A percentile compares a stretch with the other conserved stretches of the same genome.
phyloP scores from a whole-genome alignment of 345 rosid genomes.

The Sonneratia caseolaris region DNA sequence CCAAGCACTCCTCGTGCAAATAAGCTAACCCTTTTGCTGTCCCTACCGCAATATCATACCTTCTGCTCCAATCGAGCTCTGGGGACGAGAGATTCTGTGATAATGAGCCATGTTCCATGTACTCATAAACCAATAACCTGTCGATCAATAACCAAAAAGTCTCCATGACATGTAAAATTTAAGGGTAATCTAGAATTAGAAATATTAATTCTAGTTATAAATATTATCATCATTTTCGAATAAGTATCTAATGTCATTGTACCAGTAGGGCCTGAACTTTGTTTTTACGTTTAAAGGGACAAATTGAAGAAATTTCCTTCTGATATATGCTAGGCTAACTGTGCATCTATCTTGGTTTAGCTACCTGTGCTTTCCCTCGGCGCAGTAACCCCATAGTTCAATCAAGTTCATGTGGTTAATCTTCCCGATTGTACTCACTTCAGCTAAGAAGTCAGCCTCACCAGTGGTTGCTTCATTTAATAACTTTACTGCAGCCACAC shows the following conservation, averaged over 20 bases:
- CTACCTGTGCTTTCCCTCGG: slow-evolving; percentile 16
- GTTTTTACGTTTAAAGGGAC: no score
- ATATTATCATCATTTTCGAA: no score
- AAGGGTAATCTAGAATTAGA: no score
- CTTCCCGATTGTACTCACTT: slow-evolving; percentile 21
- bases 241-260: no score
- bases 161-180: neutral
- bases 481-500: slow-evolving; percentile 17
- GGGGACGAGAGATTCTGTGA: slow-evolving; percentile 10
- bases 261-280: no score
- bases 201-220: no score
- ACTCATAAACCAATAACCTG: slow-evolving; percentile 19
- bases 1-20: slow-evolving; percentile 25
- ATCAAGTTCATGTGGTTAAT: slow-evolving; percentile 25
- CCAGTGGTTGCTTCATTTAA: slow-evolving; percentile 13
- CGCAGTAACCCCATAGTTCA: slow-evolving; percentile 21
- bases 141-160: neutral
- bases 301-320: no score
- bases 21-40: slow-evolving; percentile 18
- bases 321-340: neutral
- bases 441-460: slow-evolving; percentile 23
- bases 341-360: neutral
- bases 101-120: slow-evolving; percentile 15
- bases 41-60: slow-evolving; percentile 14
- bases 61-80: slow-evolving; percentile 14